Percentiles rank a stretch among this genome's conserved stretches.
These are phyloP conservation scores for Diplocarpon mali DNA, from an alignment of 2,329 filamentous ascomycete genomes.

Conservation along the genomic window DNA sequence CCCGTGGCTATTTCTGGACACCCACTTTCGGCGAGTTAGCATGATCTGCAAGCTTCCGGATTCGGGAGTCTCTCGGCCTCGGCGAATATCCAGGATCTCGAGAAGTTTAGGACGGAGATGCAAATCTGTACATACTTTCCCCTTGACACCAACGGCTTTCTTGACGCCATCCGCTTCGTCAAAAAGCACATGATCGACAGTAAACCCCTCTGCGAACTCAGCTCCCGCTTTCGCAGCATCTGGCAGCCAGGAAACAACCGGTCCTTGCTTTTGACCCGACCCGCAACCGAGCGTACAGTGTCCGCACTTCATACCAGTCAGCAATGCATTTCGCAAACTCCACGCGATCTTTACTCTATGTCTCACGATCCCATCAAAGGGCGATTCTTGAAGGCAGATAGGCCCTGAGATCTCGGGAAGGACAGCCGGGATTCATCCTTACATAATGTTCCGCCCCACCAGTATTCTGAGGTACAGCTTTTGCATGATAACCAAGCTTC, in stretches of 20 bases:
- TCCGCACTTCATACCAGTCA: conserved; percentile 41
- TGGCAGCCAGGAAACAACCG: conserved; percentile 64
- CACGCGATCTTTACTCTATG: neutral
- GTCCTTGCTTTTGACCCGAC: conserved; percentile 66
- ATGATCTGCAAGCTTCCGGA: too few species aligned
- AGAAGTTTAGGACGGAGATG: too few species aligned
- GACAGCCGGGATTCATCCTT: too few species aligned
- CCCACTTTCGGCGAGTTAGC: conserved; percentile 40
- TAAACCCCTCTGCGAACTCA: conserved; percentile 73
- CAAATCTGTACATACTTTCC: conserved; percentile 27
- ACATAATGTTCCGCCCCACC: conserved; percentile 56
- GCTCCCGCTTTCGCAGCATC: conserved; percentile 70
- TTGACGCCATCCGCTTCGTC: conserved; percentile 37
- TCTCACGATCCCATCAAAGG: too few species aligned
- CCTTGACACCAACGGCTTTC: conserved; percentile 59
- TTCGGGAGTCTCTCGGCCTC: too few species aligned
- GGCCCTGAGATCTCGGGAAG: too few species aligned
- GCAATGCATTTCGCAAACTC: neutral
- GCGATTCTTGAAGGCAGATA: too few species aligned
- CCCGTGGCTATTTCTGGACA: conserved; percentile 49
- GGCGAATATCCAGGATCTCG: too few species aligned
- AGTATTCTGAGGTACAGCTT: conserved; percentile 68
- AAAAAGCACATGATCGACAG: conserved; percentile 61
- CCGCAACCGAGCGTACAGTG: conserved; percentile 50
- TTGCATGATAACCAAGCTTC: conserved; percentile 61